phyloP scores from a whole-genome alignment of 768 basidiomycete genomes.

The Sistotremastrum niveocremeum region DNA sequence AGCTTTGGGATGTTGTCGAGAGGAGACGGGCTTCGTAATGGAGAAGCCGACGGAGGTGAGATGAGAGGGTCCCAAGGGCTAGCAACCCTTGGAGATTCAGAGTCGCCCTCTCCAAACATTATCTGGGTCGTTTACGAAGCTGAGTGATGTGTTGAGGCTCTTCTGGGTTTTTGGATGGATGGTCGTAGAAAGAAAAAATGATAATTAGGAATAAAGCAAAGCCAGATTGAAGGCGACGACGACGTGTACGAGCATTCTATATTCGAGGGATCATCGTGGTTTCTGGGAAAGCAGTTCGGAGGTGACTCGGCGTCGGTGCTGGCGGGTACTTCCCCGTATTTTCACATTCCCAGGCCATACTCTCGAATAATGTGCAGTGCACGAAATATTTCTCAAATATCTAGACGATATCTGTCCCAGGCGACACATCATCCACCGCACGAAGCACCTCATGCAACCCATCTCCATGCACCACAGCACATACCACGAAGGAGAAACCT shows the following conservation, averaged over 20 bases:
- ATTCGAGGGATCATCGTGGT: constrained; percentile 45
- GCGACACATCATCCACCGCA: too few species aligned
- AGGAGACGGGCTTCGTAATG: constrained; percentile 14
- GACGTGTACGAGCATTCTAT: constrained; percentile 13
- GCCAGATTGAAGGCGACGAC: not conserved
- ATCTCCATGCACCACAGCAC: too few species aligned
- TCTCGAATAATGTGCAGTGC: too few species aligned
- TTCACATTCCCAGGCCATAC: too few species aligned
- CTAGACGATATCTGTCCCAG: too few species aligned
- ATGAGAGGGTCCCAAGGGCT: constrained; percentile 76
- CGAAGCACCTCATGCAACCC: too few species aligned
- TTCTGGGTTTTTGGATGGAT: constrained; percentile 5
- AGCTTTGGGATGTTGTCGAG: constrained; percentile 42
- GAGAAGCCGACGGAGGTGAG: constrained; percentile 31
- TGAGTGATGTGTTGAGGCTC: not conserved
- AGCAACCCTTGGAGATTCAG: constrained; percentile 65
- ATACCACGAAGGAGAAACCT: too few species aligned
- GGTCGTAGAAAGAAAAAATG: constrained; percentile 6
- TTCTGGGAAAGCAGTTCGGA: not conserved
- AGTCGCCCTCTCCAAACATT: constrained; percentile 79
- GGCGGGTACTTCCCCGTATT: too few species aligned
- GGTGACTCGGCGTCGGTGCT: too few species aligned
- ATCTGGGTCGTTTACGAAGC: not conserved
- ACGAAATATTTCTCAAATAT: too few species aligned
- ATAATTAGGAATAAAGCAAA: constrained; percentile 7